Evolutionary conservation across 768 basidiomycete species (phyloP).

Genomic region (Russula abietina): DNA sequence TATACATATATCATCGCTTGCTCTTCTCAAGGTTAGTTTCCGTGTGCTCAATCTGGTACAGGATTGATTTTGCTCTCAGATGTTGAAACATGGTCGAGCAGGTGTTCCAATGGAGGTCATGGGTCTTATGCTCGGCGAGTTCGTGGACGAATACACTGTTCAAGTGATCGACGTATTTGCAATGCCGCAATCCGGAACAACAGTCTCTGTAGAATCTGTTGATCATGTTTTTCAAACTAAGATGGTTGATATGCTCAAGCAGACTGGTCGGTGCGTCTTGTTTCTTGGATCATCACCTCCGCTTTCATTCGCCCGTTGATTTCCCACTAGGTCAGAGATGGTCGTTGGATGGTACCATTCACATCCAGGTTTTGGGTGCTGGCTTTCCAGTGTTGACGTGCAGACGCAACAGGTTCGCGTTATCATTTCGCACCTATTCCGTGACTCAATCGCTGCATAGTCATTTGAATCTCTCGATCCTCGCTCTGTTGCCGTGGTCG

Average conservation of each 20-base stretch:
- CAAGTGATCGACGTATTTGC: slow-evolving; percentile 97
- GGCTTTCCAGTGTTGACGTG: slow-evolving; percentile 98
- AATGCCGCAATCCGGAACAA: slow-evolving; percentile 98
- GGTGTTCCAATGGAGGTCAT: slow-evolving; percentile 99
- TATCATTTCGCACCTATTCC: slow-evolving; percentile 5
- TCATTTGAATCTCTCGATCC: slow-evolving; percentile 93
- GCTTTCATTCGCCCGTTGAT: not conserved
- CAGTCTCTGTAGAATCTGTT: slow-evolving; percentile 94
- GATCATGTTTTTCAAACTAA: slow-evolving; percentile 98
- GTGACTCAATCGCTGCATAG: slow-evolving; percentile 37
- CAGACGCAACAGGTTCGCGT: slow-evolving; percentile 88
- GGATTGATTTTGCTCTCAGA: slow-evolving; percentile 45
- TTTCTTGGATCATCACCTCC: not conserved
- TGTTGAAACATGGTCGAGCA: slow-evolving; percentile 98
- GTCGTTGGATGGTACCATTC: slow-evolving; percentile 99
- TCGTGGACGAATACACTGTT: slow-evolving; percentile 95
- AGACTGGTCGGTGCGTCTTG: slow-evolving; percentile 80
- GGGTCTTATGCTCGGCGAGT: slow-evolving; percentile 96
- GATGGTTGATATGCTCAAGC: slow-evolving; percentile 99
- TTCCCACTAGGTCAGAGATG: slow-evolving; percentile 70
- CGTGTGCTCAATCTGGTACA: not conserved
- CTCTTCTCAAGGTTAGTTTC: slow-evolving; percentile 82
- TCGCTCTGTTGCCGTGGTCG: slow-evolving; percentile 93
- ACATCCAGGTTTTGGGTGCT: slow-evolving; percentile 98
- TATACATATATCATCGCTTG: slow-evolving; percentile 95